These are phyloP conservation scores for Polyporus tsugae DNA, from an alignment of 1,284 basidiomycete genomes.

Conservation along the genomic window DNA sequence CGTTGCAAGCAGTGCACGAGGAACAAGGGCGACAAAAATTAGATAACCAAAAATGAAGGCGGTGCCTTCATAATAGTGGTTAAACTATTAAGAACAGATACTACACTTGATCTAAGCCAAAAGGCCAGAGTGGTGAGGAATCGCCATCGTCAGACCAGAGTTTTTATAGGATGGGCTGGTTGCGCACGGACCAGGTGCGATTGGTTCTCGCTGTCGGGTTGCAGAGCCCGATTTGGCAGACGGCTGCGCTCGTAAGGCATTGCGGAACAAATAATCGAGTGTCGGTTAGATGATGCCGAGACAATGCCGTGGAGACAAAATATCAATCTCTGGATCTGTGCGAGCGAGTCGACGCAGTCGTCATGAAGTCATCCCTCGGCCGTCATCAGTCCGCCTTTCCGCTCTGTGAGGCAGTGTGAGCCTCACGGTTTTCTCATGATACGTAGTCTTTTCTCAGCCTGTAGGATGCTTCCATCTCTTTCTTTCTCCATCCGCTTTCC, in stretches of 20 bases:
- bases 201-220: background rate
- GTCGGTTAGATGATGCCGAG: background rate
- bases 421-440: too few relatives aligned
- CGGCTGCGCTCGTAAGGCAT: too few relatives aligned
- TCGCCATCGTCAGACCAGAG: background rate
- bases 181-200: slow-evolving; percentile 20
- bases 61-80: slow-evolving; percentile 68
- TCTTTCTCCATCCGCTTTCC: too few relatives aligned
- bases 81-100: slow-evolving; percentile 91
- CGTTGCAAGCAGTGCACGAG: slow-evolving; percentile 37
- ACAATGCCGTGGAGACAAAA: background rate
- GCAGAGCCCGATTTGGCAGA: background rate
- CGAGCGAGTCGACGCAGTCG: too few relatives aligned
- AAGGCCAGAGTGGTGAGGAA: slow-evolving; percentile 85
- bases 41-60: slow-evolving; percentile 43
- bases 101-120: slow-evolving; percentile 98
- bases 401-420: too few relatives aligned
- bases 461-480: too few relatives aligned
- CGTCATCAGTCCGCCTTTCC: too few relatives aligned
- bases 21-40: slow-evolving; percentile 36
- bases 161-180: background rate
- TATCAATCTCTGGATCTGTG: too few relatives aligned
- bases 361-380: too few relatives aligned
- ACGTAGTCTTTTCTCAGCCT: too few relatives aligned
- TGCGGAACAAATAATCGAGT: background rate